phyloP scores from a whole-genome alignment of 768 basidiomycete genomes.

The Boletus huronensis region DNA sequence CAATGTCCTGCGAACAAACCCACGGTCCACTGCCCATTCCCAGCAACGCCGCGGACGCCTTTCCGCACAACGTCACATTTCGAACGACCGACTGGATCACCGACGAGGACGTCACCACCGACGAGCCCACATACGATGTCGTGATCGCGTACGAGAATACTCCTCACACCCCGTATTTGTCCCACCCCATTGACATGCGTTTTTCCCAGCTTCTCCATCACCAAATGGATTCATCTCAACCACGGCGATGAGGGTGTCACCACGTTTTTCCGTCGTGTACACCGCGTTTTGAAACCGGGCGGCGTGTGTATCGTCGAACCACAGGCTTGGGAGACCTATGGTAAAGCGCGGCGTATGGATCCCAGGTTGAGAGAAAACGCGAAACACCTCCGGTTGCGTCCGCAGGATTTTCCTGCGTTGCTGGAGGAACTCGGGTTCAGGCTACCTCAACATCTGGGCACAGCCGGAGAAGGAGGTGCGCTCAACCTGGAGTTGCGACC shows the following conservation, averaged over 20 bases:
- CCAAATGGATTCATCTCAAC: constrained; percentile 92
- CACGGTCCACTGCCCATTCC: constrained; percentile 75
- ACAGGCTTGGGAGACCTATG: constrained; percentile 82
- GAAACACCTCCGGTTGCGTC: constrained; percentile 52
- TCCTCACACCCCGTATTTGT: no score
- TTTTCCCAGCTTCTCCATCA: constrained; percentile 55
- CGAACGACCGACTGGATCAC: constrained; percentile 72
- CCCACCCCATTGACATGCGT: not conserved
- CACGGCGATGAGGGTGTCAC: constrained; percentile 70
- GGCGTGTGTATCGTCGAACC: constrained; percentile 79
- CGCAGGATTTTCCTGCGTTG: constrained; percentile 56
- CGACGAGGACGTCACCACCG: constrained; percentile 47
- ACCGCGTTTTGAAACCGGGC: constrained; percentile 52
- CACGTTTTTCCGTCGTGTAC: constrained; percentile 62
- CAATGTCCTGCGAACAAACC: constrained; percentile 69
- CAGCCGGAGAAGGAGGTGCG: constrained; percentile 64
- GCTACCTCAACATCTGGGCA: constrained; percentile 45
- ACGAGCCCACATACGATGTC: constrained; percentile 66
- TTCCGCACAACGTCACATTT: constrained; percentile 80
- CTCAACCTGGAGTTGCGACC: not conserved
- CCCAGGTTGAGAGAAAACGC: constrained; percentile 60
- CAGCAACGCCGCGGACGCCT: constrained; percentile 31
- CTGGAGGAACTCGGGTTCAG: constrained; percentile 63
- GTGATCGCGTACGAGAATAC: constrained; percentile 80
- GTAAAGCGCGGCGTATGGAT: constrained; percentile 69